These are phyloP conservation scores for Mallotus nudiflorus DNA, from an alignment of 345 rosid species.

Conservation along the genomic window DNA sequence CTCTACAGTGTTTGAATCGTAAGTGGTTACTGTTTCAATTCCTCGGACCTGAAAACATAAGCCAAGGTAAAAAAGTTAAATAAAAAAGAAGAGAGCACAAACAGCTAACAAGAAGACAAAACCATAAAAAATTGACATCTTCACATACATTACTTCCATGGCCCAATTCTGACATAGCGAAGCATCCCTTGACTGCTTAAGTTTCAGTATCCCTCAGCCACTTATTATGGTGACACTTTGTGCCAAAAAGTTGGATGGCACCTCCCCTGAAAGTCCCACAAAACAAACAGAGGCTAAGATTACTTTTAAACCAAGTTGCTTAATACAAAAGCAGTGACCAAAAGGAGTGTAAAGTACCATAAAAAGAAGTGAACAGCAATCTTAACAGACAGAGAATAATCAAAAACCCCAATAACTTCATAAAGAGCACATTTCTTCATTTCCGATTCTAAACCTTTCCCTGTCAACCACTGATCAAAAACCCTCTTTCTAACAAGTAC, in stretches of 20 bases:
- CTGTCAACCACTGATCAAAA: conserved; percentile 76
- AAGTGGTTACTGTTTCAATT: conserved; percentile 83
- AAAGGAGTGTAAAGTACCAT: no score
- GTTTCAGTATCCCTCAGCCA: conserved; percentile 80
- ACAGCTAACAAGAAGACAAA: conserved; percentile 1
- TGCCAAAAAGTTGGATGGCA: conserved; percentile 78
- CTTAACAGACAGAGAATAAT: conserved; percentile 71
- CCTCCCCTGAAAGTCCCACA: conserved; percentile 72
- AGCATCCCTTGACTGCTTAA: conserved; percentile 75
- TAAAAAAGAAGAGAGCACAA: background rate
- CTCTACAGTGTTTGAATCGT: conserved; percentile 66
- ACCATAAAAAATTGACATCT: conserved; percentile 17
- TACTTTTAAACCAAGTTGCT: no score
- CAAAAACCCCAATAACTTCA: conserved; percentile 58
- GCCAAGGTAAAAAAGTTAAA: background rate
- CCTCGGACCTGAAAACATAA: conserved; percentile 70
- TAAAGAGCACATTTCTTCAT: conserved; percentile 54
- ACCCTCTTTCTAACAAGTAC: conserved; percentile 63
- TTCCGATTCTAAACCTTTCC: conserved; percentile 53
- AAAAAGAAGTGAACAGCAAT: conserved; percentile 84
- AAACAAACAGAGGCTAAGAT: background rate
- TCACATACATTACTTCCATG: conserved; percentile 95
- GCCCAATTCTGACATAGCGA: conserved; percentile 96
- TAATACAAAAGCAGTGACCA: no score
- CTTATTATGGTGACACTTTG: conserved; percentile 83